phyloP scores from a whole-genome alignment of 495 filamentous ascomycete genomes.

The Cairneyella variabilis region DNA sequence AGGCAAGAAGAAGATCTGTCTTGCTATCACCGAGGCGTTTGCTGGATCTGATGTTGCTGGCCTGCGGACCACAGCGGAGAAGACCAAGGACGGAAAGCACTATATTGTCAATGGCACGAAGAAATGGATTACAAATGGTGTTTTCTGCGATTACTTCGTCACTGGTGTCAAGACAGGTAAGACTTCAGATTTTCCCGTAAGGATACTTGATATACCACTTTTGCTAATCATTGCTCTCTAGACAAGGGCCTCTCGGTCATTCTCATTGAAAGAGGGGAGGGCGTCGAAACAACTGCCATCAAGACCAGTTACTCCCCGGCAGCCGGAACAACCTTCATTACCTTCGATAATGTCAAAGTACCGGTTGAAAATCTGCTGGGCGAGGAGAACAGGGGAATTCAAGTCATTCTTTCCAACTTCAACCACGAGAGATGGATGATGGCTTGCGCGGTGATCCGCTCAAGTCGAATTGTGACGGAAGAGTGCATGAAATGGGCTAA shows the following conservation, averaged over 20 bases:
- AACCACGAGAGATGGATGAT: constrained; percentile 79
- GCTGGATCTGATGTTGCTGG: constrained; percentile 85
- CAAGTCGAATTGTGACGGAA: constrained; percentile 66
- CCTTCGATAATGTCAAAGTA: constrained; percentile 78
- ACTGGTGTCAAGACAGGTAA: constrained; percentile 64
- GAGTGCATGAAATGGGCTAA: constrained; percentile 89
- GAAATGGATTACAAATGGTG: constrained; percentile 91
- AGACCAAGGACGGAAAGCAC: constrained; percentile 78
- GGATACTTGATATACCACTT: too few species aligned
- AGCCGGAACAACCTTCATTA: constrained; percentile 75
- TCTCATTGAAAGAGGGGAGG: constrained; percentile 67
- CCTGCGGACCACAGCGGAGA: constrained; percentile 73
- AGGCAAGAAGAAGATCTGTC: constrained; percentile 81
- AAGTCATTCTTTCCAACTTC: constrained; percentile 86
- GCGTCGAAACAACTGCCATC: constrained; percentile 71
- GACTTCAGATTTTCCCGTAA: too few species aligned
- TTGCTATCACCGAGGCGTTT: constrained; percentile 88
- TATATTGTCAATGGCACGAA: constrained; percentile 88
- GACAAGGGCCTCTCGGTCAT: constrained; percentile 79
- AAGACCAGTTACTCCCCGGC: constrained; percentile 82
- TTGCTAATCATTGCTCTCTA: background rate
- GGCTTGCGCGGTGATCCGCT: constrained; percentile 59
- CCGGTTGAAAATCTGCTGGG: constrained; percentile 76
- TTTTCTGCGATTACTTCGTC: constrained; percentile 64
- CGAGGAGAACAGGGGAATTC: constrained; percentile 82